Evolutionary conservation across 768 basidiomycete genomes (phyloP), one percentile per base, ranked within the genome.

Genomic region (Trametopsis cervina): DNA sequence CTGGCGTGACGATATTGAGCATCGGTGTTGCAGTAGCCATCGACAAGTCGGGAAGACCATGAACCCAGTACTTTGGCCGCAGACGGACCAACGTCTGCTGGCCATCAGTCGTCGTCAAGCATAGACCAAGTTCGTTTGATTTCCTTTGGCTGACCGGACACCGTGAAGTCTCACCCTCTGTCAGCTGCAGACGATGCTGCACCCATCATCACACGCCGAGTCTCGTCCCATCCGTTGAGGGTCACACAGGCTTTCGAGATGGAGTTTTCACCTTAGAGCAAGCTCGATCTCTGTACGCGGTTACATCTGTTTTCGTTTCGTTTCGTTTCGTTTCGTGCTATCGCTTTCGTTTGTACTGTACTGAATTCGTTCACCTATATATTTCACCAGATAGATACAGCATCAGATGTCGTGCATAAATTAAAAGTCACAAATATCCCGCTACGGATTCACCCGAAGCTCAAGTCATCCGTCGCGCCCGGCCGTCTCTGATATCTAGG

Each of bases 101-200:
- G 29, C 15, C 29, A 33, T 7, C 29, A 33, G 29, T 15, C 7
- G 29, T 33, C 29, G 29, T 7, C 7, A 7, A 15, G 7, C 29
- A 33, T 33, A 15, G 29, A 33, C 7, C 29, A 33, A 15, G 29
- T 15, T 7, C 7, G 29, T 33, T 15, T 15, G 15, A 15, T 33
- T 15, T 33, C 15, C 7, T 33, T 7, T 7, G 15, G 29, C 29
- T 33, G 29, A n/a, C n/a, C n/a, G n/a, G n/a, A n/a, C n/a, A n/a
- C n/a, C n/a, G n/a, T n/a, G n/a, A n/a, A n/a, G 29, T 33, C 29
- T 7, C 29, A 15, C 29, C 29, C 7, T n/a, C n/a, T n/a, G n/a
- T n/a, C 44, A 45, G 44, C 27, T 45, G 10, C 44, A 45, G 27
- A 35, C 44, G 23, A 15, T 45, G 33, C 33, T 45, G 29, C 21